Evolutionary conservation across 1,284 basidiomycete genomes (phyloP).

Genomic region (Cerrena zonata): DNA sequence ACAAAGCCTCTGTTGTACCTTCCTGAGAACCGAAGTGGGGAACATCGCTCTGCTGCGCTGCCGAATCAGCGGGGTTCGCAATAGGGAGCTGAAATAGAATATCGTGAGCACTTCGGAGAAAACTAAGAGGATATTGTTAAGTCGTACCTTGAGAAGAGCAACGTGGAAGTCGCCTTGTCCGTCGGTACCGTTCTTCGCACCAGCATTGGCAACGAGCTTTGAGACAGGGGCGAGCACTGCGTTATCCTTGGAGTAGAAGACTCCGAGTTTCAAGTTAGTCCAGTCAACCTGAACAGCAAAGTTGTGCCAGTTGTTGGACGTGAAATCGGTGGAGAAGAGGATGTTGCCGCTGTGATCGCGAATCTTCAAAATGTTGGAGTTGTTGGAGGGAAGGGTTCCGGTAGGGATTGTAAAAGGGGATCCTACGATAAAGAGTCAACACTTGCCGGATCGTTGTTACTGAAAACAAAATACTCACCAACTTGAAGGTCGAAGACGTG

Average conservation of each 20-base stretch:
- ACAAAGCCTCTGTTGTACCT: conserved; percentile 45
- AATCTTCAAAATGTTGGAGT: conserved; percentile 46
- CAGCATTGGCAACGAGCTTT: conserved; percentile 35
- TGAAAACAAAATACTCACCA: conserved; percentile 29
- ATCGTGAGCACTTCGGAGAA: not conserved
- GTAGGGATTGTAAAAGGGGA: conserved; percentile 52
- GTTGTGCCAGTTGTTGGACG: conserved; percentile 47
- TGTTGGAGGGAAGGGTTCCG: conserved; percentile 31
- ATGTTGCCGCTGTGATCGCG: conserved; percentile 48
- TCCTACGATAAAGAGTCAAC: conserved; percentile 26
- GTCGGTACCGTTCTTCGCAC: conserved; percentile 33
- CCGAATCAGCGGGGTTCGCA: conserved; percentile 40
- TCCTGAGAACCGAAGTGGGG: conserved; percentile 55
- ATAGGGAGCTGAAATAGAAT: conserved; percentile 41
- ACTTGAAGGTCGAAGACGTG: conserved; percentile 55
- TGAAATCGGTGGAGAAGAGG: conserved; percentile 45
- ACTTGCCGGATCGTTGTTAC: not conserved
- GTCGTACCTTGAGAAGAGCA: conserved; percentile 47
- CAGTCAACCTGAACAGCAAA: conserved; percentile 56
- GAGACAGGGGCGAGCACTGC: conserved; percentile 37
- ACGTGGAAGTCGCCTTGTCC: conserved; percentile 58
- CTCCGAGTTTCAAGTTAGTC: conserved; percentile 42
- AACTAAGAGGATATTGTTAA: not conserved
- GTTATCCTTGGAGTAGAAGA: conserved; percentile 44
- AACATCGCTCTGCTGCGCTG: conserved; percentile 46